A percentile compares a stretch with the other conserved stretches of the same genome.
Evolutionary conservation across 352 stramenopile species (phyloP).

Genomic region (Phytophthora pseudosyringae): DNA sequence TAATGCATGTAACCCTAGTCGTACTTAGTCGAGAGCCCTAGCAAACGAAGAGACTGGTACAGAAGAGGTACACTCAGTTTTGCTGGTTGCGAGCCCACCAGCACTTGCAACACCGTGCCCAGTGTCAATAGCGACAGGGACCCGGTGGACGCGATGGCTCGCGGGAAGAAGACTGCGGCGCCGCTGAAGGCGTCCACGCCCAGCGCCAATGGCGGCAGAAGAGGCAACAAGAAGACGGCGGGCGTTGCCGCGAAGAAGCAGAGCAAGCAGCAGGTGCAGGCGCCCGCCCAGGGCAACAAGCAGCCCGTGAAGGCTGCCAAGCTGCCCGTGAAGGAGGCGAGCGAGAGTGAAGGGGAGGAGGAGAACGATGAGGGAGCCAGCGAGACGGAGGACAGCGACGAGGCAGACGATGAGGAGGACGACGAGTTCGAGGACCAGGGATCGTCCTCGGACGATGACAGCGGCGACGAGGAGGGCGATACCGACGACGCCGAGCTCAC

Average conservation of each 20-base stretch:
- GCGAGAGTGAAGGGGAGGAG: constrained; percentile 27
- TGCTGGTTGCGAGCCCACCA: constrained; percentile 41
- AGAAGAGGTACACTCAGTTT: constrained; percentile 30
- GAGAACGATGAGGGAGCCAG: constrained; percentile 47
- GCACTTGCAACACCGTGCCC: background rate
- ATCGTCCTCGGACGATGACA: constrained; percentile 81
- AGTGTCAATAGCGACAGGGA: constrained; percentile 26
- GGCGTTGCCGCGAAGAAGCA: constrained; percentile 35
- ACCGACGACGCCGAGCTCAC: constrained; percentile 69
- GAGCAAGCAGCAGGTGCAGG: constrained; percentile 31
- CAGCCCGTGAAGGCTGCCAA: constrained; percentile 33
- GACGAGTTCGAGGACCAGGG: constrained; percentile 89
- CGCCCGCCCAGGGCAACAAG: constrained; percentile 14
- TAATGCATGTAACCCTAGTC: too few relatives aligned
- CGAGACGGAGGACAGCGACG: constrained; percentile 70
- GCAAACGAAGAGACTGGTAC: background rate
- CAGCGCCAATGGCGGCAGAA: constrained; percentile 18
- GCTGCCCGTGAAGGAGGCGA: constrained; percentile 22
- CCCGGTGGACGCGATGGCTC: constrained; percentile 38
- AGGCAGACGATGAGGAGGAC: constrained; percentile 65
- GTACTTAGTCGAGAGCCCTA: too few relatives aligned
- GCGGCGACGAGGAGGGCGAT: constrained; percentile 68
- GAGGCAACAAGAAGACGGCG: constrained; percentile 36
- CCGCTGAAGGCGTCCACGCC: constrained; percentile 53
- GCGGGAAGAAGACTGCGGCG: constrained; percentile 39